Conservation (phyloP, 1,284 basidiomycete species). For the Cryptococcus sp. region DNA sequence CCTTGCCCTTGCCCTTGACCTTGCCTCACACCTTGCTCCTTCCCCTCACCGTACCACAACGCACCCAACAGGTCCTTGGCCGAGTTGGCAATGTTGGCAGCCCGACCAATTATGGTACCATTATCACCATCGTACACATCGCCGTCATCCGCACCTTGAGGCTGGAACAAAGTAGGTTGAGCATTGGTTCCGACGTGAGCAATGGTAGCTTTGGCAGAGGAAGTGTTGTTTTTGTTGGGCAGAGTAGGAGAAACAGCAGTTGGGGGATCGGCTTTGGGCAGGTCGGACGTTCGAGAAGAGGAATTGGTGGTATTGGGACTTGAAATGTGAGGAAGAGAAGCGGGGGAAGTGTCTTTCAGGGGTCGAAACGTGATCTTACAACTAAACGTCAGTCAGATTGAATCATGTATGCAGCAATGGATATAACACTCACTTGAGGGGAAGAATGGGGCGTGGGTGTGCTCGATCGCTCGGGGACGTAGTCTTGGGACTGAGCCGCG, state of each 20-base stretch:
- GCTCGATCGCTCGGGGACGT: constrained; percentile 43
- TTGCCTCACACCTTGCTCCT: background rate
- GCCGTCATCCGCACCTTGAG: background rate
- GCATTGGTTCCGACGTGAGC: constrained; percentile 41
- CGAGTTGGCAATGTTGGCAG: constrained; percentile 53
- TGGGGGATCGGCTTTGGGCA: constrained; percentile 31
- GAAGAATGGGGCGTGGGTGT: constrained; percentile 56
- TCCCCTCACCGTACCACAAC: constrained; percentile 48
- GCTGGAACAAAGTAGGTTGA: constrained; percentile 31
- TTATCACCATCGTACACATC: constrained; percentile 33
- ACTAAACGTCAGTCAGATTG: constrained; percentile 33
- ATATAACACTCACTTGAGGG: constrained; percentile 48
- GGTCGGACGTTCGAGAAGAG: constrained; percentile 13
- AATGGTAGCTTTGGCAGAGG: constrained; percentile 18
- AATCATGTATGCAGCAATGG: constrained; percentile 6
- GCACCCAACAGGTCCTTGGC: constrained; percentile 55
- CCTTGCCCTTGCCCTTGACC: background rate
- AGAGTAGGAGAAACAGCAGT: constrained; percentile 21
- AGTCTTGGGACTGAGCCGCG: constrained; percentile 16
- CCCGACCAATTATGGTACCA: constrained; percentile 49
- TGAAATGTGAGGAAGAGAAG: constrained; percentile 46
- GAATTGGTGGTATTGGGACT: constrained; percentile 11
- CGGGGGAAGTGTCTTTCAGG: constrained; percentile 49
- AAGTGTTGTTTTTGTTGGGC: constrained; percentile 1
- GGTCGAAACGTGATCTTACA: constrained; percentile 47